Base-by-base conservation (phyloP, 345 rosid species). In the Linum tenue region DNA sequence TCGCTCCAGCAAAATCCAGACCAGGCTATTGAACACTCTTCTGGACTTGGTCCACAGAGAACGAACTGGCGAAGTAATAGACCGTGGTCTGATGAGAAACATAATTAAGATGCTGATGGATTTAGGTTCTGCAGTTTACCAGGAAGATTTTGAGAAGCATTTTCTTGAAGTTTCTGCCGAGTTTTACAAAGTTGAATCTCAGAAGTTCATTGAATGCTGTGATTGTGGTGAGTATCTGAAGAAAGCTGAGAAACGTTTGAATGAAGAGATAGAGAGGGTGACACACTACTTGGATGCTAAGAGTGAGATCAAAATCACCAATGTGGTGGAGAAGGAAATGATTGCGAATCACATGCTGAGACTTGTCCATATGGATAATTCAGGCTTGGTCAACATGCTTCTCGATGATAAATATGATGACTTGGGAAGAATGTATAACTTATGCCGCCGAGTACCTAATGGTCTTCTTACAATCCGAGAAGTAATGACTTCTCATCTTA, bases 281-380 rank as follows among this genome's bases (percentile, higher is more conserved):
- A 74, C 81, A 1, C 96, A 94, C 70, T 94, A 90, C 81, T 72
- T 94, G 88, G 99, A 94, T 75, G 70, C 75, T 64, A 86, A 79
- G 84, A 94, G 97, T 62, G 99, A 94, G 74, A 81, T 70, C 61
- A 94, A 85, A 88, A 94, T 94, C 75, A 90, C 92, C 59, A 82
- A 78, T 71, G 99, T 88, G 72, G 99, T 94, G 77, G 99, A 94
- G 83, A 90, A 80, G 79, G 97, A 90, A 85, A 94, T 90, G 99
- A 90, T 94, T 68, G 96, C 90, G 59, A 94, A 83, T 78, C 99
- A 94, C 92, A 90, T 94, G 99, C 81, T 70, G 78, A 85, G 97
- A 60, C 81, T 94, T 57, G 97, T 94, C 62, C 99, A 94, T 76
- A 90, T 94, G 99, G 99, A 94, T 83, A 85, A 85, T 69, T 94